These are phyloP conservation scores for Colletotrichum truncatum DNA, from an alignment of 2,329 filamentous ascomycete genomes.

Conservation along the genomic window DNA sequence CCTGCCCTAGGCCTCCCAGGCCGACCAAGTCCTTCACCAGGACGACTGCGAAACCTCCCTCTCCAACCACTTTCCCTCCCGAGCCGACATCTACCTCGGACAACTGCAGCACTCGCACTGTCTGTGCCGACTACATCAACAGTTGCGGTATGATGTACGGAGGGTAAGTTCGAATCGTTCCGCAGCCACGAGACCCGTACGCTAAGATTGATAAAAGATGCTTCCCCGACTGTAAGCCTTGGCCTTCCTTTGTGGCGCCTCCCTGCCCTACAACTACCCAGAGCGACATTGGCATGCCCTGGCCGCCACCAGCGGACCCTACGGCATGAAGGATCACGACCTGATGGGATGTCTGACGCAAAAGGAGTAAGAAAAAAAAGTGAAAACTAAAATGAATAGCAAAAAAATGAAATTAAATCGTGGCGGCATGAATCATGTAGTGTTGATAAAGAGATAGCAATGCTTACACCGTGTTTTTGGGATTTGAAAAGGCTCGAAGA, in stretches of 20 bases:
- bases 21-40: not conserved
- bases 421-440: no score
- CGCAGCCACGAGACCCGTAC: slow-evolving; percentile 26
- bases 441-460: no score
- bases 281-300: no score
- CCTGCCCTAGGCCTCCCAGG: slow-evolving; percentile 12
- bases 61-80: not conserved
- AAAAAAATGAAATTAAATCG: no score
- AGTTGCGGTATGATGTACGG: slow-evolving; percentile 33
- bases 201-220: slow-evolving; percentile 12
- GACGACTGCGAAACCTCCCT: not conserved
- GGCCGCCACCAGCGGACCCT: no score
- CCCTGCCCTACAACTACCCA: slow-evolving; percentile 25
- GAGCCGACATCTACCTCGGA: not conserved
- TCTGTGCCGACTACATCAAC: slow-evolving; percentile 34
- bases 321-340: no score
- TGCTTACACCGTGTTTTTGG: no score
- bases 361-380: no score
- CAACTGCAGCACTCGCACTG: slow-evolving; percentile 36
- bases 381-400: no score
- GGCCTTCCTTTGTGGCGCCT: slow-evolving; percentile 30
- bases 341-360: no score
- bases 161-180: slow-evolving; percentile 30
- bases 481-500: no score
- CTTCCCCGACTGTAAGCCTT: slow-evolving; percentile 27